A percentile compares a stretch with the other conserved stretches of the same genome.
phyloP scores from a whole-genome alignment of 1,284 basidiomycete genomes.

The Puccinia coronata region DNA sequence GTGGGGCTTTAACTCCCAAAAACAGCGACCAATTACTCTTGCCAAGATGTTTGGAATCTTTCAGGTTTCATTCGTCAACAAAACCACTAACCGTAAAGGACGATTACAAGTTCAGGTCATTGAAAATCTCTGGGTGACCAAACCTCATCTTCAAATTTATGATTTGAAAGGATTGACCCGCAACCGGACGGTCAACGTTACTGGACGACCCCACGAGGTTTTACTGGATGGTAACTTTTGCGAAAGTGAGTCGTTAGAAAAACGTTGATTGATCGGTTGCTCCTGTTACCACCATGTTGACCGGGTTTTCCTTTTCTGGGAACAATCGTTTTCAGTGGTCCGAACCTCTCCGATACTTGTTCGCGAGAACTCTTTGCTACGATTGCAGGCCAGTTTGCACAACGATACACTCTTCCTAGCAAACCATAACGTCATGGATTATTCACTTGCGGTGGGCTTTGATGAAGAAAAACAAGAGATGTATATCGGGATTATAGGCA shows the following conservation, averaged over 20 bases:
- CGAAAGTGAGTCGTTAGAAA: constrained; percentile 60
- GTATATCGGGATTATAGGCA: constrained; percentile 50
- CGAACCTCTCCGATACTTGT: constrained; percentile 78
- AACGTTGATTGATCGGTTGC: too few species aligned
- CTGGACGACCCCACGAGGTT: constrained; percentile 88
- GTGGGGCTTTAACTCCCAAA: constrained; percentile 52
- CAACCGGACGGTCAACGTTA: constrained; percentile 85
- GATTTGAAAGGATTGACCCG: constrained; percentile 91
- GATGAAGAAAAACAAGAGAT: constrained; percentile 61
- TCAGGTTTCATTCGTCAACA: constrained; percentile 88
- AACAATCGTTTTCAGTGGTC: constrained; percentile 48
- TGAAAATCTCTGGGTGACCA: constrained; percentile 70
- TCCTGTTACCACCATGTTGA: too few species aligned
- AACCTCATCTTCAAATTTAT: constrained; percentile 61
- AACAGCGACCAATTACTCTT: constrained; percentile 82
- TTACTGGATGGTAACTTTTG: constrained; percentile 90
- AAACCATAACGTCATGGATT: constrained; percentile 98
- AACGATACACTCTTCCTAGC: constrained; percentile 85
- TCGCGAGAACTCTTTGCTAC: constrained; percentile 90
- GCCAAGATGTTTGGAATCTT: constrained; percentile 98
- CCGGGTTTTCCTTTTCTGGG: too few species aligned
- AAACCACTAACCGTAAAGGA: constrained; percentile 72
- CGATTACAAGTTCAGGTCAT: constrained; percentile 96
- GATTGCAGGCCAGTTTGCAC: constrained; percentile 82
- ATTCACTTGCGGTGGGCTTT: constrained; percentile 92